Conservation (phyloP, 2,329 filamentous ascomycete genomes). For the Talaromyces albobiverticillius region DNA sequence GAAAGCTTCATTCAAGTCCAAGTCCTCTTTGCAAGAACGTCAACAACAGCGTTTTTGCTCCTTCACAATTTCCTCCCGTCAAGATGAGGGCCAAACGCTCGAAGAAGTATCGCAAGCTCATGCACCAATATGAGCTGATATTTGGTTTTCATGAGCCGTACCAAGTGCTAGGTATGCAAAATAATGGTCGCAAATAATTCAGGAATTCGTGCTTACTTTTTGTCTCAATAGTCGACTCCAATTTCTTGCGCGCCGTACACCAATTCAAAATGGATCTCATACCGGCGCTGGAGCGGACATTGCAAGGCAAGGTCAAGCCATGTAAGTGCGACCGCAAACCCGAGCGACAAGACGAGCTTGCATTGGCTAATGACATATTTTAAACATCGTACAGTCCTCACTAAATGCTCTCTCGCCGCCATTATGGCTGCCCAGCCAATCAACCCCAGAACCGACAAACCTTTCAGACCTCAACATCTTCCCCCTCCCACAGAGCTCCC, state of each 20-base stretch:
- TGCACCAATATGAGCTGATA: conserved; percentile 82
- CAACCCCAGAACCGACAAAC: conserved; percentile 38
- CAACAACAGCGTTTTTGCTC: not conserved
- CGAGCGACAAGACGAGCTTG: not conserved
- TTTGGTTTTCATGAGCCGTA: conserved; percentile 94
- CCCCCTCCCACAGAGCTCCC: conserved; percentile 45
- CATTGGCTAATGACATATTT: not conserved
- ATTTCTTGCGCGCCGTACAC: conserved; percentile 77
- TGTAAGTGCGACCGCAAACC: conserved; percentile 49
- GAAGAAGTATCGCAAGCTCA: conserved; percentile 83
- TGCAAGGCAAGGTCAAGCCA: conserved; percentile 82
- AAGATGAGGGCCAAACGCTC: conserved; percentile 66
- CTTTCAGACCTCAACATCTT: conserved; percentile 40
- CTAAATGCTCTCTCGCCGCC: conserved; percentile 58
- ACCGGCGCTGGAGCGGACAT: conserved; percentile 71
- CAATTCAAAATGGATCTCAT: conserved; percentile 88
- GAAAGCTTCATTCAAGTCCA: conserved; percentile 3
- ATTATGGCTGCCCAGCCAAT: conserved; percentile 39
- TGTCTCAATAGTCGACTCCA: conserved; percentile 68
- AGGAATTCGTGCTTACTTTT: conserved; percentile 11
- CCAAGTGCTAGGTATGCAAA: conserved; percentile 67
- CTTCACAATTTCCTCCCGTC: conserved; percentile 16
- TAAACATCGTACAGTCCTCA: conserved; percentile 61
- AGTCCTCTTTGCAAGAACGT: not conserved
- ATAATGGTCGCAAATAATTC: conserved; percentile 25